Evolutionary conservation across 2,329 filamentous ascomycete genomes (phyloP).

Genomic region (Alternaria longipes): DNA sequence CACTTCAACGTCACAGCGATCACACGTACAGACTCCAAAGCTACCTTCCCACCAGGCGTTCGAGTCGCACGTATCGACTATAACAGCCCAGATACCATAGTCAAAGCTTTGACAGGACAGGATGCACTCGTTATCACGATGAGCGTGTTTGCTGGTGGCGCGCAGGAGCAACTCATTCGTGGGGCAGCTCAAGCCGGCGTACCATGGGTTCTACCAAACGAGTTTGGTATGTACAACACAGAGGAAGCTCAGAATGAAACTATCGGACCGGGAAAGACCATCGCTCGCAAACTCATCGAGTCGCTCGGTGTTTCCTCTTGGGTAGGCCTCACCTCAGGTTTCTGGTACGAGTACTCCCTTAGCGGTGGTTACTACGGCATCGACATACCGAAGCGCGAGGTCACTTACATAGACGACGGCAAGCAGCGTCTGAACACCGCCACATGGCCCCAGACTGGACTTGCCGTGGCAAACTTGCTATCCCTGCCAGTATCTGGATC

Average conservation of each 20-base stretch:
- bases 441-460: constrained; percentile 45
- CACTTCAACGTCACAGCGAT: constrained; percentile 61
- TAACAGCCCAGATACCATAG: constrained; percentile 53
- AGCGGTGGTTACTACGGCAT: constrained; percentile 45
- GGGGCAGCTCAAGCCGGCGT: constrained; percentile 52
- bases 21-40: constrained; percentile 57
- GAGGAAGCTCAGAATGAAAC: constrained; percentile 14
- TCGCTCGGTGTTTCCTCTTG: constrained; percentile 38
- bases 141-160: constrained; percentile 33
- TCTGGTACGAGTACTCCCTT: constrained; percentile 53
- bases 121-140: constrained; percentile 54
- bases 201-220: constrained; percentile 52
- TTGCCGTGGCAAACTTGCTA: constrained; percentile 45
- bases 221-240: constrained; percentile 48
- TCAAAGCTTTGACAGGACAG: constrained; percentile 49
- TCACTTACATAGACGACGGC: constrained; percentile 39
- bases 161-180: constrained; percentile 43
- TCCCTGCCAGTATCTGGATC: constrained; percentile 39
- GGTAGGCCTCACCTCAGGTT: constrained; percentile 34
- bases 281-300: constrained; percentile 25
- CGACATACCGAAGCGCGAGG: constrained; percentile 43
- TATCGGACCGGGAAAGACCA: constrained; percentile 19
- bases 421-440: constrained; percentile 46
- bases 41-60: constrained; percentile 54
- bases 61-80: constrained; percentile 59